Base-by-base conservation (phyloP, 305 asterid species). In the Vinca major region DNA sequence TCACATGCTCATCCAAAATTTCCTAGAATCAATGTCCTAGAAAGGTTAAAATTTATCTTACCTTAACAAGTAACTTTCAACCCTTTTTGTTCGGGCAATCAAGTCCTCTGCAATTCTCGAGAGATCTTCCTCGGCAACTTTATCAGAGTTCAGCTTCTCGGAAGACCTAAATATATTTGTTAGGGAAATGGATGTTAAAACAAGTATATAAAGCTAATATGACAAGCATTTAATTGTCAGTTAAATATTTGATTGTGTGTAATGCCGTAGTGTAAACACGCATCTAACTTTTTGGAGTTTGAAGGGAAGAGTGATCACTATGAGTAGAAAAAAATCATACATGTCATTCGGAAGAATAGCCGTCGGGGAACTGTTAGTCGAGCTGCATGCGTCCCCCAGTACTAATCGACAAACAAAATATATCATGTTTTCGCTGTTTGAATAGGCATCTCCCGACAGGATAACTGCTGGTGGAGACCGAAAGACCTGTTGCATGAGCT, bases 351-450 rank as follows among this genome's bases (percentile, higher is more conserved):
- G 66, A 21, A 70, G 73, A 55, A 80, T 51, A 41, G 80, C 75
- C 17, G 47, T 50, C 45, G 66, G 76, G 69, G 65, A 54, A 72
- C 37, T 45, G 36, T 71, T 40, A 56, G 74, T 75, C 77, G 78
- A 56, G 80, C 76, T 67, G 83, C 95, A 86, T 2, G 88, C 91
- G 75, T 87, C 92, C 52, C 92, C 89, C 73, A 89, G 78, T 41
- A 79, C 74, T 51, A 81, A 78, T 74, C 95, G 82, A 40, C 92
- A 88, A 62, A 82, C 73, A 72, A 67, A 74, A 79, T 84, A 86
- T 43, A 79, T 78, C 74, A 86, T 67, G 65, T 62, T 77, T 62
- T 79, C 88, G 67, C 70, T 77, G 75, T 73, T 77, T 63, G 82
- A 73, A 64, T 71, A 68, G 69, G 81, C 84, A 76, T 83, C 89